These are phyloP conservation scores for Urochloa ruziziensis DNA, from an alignment of 176 grass and related monocot genomes.

Conservation along the genomic window DNA sequence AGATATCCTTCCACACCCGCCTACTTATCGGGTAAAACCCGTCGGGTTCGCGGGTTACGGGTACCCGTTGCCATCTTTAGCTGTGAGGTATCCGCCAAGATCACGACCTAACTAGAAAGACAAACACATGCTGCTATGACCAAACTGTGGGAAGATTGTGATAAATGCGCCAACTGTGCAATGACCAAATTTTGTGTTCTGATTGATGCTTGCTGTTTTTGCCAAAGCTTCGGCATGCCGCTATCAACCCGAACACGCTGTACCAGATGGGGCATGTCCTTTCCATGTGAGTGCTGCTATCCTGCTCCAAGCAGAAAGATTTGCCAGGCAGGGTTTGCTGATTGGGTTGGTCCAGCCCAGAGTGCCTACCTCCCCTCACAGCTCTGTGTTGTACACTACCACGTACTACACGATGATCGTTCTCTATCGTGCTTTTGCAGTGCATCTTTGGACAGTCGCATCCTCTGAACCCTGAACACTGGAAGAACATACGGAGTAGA, in stretches of 20 bases:
- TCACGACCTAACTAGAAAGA: no score
- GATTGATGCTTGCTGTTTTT: not conserved
- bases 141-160: no score
- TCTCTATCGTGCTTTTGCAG: not conserved
- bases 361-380: not conserved
- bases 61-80: no score
- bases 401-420: not conserved
- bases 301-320: not conserved
- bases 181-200: not conserved
- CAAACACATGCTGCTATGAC: not conserved
- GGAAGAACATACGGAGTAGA: not conserved
- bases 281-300: not conserved
- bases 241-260: not conserved
- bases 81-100: no score
- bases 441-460: not conserved
- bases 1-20: no score
- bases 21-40: no score
- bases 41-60: no score
- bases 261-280: not conserved
- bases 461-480: not conserved
- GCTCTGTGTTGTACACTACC: not conserved
- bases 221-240: not conserved
- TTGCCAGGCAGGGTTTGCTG: not conserved
- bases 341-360: not conserved
- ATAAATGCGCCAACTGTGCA: not conserved